Conservation (phyloP, 2,329 filamentous ascomycete species). For the Didymella exigua region DNA sequence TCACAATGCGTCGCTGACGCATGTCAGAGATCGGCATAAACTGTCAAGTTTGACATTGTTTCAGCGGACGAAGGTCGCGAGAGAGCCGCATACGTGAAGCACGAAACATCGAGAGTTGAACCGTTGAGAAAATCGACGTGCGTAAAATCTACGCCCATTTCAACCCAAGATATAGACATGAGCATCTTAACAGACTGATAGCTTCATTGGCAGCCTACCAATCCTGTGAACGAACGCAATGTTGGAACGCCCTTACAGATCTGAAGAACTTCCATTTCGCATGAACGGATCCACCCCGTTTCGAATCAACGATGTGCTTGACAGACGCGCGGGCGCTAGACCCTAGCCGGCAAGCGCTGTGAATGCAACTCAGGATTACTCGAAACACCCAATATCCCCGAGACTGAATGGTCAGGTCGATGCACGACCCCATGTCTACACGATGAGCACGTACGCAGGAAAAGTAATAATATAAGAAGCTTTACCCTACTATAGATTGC, state of each 20-base stretch:
- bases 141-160: too few species aligned
- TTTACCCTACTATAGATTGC: too few species aligned
- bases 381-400: conserved; percentile 1
- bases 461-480: background rate
- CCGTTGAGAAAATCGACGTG: too few species aligned
- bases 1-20: background rate
- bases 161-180: background rate
- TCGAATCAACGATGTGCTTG: conserved; percentile 2
- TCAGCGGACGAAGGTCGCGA: conserved; percentile 1
- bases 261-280: background rate
- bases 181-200: background rate
- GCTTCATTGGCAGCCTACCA: too few species aligned
- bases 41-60: conserved; percentile 12
- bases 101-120: too few species aligned
- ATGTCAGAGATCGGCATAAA: conserved; percentile 2
- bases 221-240: too few species aligned
- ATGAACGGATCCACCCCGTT: conserved; percentile 1
- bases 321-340: background rate
- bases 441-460: background rate
- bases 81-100: background rate
- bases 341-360: background rate
- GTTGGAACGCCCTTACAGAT: too few species aligned
- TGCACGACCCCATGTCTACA: background rate
- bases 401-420: background rate
- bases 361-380: background rate